Conservation (phyloP, 208 protist genomes). For the Leishmania braziliensis region DNA sequence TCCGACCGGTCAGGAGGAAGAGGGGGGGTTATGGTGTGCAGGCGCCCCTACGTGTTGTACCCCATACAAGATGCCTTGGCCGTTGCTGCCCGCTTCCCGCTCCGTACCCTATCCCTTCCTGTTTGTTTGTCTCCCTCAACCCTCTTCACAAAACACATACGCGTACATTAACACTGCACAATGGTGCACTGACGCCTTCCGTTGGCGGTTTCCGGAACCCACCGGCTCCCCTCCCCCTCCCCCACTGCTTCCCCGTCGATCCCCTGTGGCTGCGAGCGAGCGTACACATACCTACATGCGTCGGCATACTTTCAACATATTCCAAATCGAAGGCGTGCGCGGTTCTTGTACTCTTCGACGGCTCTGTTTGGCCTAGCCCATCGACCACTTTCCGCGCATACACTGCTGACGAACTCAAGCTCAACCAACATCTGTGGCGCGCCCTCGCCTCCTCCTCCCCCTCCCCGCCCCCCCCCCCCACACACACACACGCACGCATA, state of each 20-base stretch:
- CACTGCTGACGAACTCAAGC: background rate
- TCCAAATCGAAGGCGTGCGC: background rate
- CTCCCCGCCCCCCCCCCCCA: background rate
- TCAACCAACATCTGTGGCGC: background rate
- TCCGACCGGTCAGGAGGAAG: too few species aligned
- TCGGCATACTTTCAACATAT: background rate
- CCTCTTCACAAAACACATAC: background rate
- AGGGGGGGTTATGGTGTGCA: too few species aligned
- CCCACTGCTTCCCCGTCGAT: background rate
- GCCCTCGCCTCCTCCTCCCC: background rate
- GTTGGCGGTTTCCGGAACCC: background rate
- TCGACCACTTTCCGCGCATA: background rate
- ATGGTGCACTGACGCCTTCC: background rate
- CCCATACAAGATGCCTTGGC: background rate
- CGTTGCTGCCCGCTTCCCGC: background rate
- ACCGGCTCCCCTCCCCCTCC: background rate
- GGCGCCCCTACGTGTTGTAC: too few species aligned
- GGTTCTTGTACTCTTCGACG: background rate
- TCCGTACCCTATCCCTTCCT: background rate
- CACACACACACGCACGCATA: background rate
- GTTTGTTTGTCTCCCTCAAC: background rate
- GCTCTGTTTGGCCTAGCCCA: background rate
- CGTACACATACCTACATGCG: background rate
- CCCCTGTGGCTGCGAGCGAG: background rate
- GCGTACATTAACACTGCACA: background rate